Evolutionary conservation across 805 yeast genomes (phyloP).

Genomic region (Huiozyma sinensis): DNA sequence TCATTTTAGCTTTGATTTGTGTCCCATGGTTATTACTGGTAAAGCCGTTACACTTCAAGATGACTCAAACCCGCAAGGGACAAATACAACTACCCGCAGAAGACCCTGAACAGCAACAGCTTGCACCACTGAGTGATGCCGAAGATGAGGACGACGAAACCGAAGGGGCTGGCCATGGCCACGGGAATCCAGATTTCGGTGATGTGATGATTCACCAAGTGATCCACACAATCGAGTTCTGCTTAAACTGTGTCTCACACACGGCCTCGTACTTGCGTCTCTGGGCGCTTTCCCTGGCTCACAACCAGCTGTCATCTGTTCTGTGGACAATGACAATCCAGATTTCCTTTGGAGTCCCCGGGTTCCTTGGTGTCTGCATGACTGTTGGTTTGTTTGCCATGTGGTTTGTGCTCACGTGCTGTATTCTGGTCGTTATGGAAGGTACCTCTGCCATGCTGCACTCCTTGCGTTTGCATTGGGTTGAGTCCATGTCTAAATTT

Average conservation of each 20-base stretch:
- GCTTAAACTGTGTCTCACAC: conserved; percentile 69
- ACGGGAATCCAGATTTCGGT: conserved; percentile 35
- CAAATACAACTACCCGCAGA: conserved; percentile 16
- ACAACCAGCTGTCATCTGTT: conserved; percentile 66
- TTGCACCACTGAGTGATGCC: conserved; percentile 28
- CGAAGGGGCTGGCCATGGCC: conserved; percentile 34
- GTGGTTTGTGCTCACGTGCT: conserved; percentile 65
- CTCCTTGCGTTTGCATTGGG: conserved; percentile 71
- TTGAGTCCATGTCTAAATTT: conserved; percentile 71
- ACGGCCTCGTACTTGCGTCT: conserved; percentile 69
- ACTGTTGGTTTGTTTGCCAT: conserved; percentile 54
- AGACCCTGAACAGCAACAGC: conserved; percentile 6
- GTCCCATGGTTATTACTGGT: conserved; percentile 63
- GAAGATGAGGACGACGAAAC: conserved; percentile 32
- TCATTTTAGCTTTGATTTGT: conserved; percentile 52
- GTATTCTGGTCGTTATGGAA: conserved; percentile 66
- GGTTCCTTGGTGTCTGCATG: conserved; percentile 44
- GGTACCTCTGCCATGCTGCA: conserved; percentile 82
- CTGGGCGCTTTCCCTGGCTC: conserved; percentile 74
- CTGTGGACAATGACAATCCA: conserved; percentile 68
- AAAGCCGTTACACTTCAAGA: conserved; percentile 46
- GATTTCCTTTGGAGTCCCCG: conserved; percentile 48
- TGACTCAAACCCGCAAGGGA: conserved; percentile 27
- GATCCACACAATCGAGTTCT: conserved; percentile 70
- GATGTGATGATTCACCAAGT: conserved; percentile 72